Base-by-base conservation (phyloP, 768 basidiomycete genomes). In the Tylopilus intermedius region DNA sequence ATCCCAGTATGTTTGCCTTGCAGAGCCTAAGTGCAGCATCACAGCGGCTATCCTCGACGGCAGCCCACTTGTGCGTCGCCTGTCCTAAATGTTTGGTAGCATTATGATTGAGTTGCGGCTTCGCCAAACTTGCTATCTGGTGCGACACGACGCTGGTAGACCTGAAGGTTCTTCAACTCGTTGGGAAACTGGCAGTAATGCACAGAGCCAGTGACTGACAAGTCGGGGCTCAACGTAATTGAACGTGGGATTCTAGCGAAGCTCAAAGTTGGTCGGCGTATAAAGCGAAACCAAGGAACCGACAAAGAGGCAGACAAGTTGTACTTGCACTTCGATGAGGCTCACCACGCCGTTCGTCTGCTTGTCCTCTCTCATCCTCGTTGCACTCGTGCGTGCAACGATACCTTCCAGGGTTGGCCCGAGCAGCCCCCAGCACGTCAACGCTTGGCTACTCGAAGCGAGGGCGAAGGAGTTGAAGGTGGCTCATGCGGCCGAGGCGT, bases 341-440 rank as follows among this genome's bases (percentile, higher is more conserved):
- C 48, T 65, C 50, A 44, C 47, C 47, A 39, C 41, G 18, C 24
- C 54, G 13, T 47, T 59, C 29, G 22, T 51, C 15, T 63, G 52
- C 40, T 50, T 58, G 35, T 52, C 51, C 32, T 15, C 45, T 8
- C 49, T 65, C 38, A 4, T 54, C 15, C 41, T 63, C 13, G 51
- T 24, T 27, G 18, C 46, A 8, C 42, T 57, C 37, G 47, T 58
- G 35, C 51, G 55, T 9, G 57, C 61, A 22, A 45, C 40, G 38
- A 30, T 33, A 53, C 45, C 52, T 22, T 53, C 48, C 40, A 50
- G 43, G 18, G 59, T 54, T 45, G 52, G 46, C 7, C 61, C 61
- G 10, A 33, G 70, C 38, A 81, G 79, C 10, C 73, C 84, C 11
- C 86, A 86, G 65, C 78, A 76, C 15, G 74, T 87, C 54, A 88